A percentile compares a stretch with the other conserved stretches of the same genome.
These are phyloP conservation scores for Microcos paniculata DNA, from an alignment of 345 rosid species.

Conservation along the genomic window DNA sequence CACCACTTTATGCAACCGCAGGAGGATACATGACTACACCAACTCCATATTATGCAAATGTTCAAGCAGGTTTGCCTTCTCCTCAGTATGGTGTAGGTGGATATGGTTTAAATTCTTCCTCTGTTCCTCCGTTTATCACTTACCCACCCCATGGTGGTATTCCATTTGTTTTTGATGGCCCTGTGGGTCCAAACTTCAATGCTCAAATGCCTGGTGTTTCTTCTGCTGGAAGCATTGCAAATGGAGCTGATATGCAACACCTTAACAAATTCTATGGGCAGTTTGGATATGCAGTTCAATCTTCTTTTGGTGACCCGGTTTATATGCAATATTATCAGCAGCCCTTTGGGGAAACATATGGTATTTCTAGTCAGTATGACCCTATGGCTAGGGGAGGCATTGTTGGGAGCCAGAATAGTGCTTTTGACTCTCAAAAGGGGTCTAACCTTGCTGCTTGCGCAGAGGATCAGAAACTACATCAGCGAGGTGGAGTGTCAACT, in stretches of 20 bases:
- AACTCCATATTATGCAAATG: constrained; percentile 39
- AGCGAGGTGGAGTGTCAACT: constrained; percentile 26
- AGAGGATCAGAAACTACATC: constrained; percentile 36
- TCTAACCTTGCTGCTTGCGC: constrained; percentile 21
- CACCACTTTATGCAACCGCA: constrained; percentile 37
- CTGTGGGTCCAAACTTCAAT: constrained; percentile 33
- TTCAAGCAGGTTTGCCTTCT: constrained; percentile 32
- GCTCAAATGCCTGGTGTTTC: constrained; percentile 41
- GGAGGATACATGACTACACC: constrained; percentile 42
- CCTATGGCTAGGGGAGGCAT: constrained; percentile 26
- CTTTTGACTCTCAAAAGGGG: constrained; percentile 34
- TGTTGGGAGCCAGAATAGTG: constrained; percentile 34
- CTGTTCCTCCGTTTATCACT: constrained; percentile 40
- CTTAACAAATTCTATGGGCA: constrained; percentile 43
- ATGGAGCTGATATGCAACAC: constrained; percentile 49
- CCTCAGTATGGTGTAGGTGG: constrained; percentile 52
- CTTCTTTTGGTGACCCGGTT: constrained; percentile 39
- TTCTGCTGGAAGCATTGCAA: constrained; percentile 31
- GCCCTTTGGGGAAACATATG: constrained; percentile 35
- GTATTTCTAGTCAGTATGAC: constrained; percentile 39
- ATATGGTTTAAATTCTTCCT: constrained; percentile 35
- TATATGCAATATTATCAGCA: constrained; percentile 54
- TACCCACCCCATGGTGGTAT: constrained; percentile 46
- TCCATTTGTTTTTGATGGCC: constrained; percentile 37
- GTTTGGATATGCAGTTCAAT: constrained; percentile 40